Evolutionary conservation across 73 alveolate species (phyloP).

Genomic region (Breviolum minutum): DNA sequence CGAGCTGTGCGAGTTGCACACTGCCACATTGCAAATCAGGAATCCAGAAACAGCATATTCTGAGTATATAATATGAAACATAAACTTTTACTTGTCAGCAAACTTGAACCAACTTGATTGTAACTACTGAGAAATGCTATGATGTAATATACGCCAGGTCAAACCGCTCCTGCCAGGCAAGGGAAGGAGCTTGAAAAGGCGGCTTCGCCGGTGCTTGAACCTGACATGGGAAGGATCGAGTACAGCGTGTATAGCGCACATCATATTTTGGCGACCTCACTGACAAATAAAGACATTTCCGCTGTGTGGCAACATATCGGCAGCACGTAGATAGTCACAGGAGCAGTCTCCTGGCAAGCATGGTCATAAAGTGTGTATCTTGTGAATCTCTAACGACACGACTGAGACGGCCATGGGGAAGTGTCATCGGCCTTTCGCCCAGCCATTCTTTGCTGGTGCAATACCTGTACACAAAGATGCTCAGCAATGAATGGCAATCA

Average conservation of each 20-base stretch:
- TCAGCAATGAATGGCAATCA: too few relatives aligned
- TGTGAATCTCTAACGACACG: too few relatives aligned
- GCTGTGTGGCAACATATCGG: not conserved
- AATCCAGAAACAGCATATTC: not conserved
- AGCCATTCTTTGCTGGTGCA: slow-evolving; percentile 79
- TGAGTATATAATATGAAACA: not conserved
- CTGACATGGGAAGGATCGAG: not conserved
- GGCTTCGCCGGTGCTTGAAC: slow-evolving; percentile 48
- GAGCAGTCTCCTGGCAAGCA: slow-evolving; percentile 64
- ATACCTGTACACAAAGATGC: slow-evolving; percentile 12
- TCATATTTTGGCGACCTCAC: too few relatives aligned
- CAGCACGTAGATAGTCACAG: slow-evolving; percentile 47
- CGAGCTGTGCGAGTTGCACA: not conserved
- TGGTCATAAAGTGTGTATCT: too few relatives aligned
- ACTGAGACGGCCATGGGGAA: not conserved
- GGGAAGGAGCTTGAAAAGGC: slow-evolving; percentile 61
- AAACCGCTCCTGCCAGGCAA: slow-evolving; percentile 45
- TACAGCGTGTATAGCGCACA: too few relatives aligned
- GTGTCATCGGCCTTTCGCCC: slow-evolving; percentile 60
- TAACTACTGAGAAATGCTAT: too few relatives aligned
- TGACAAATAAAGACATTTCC: too few relatives aligned
- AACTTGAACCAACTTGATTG: not conserved
- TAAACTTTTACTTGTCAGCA: not conserved
- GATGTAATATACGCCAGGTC: not conserved
- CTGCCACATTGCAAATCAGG: too few relatives aligned